Percentiles rank a stretch among this genome's conserved stretches.
Conservation (phyloP, 2,329 filamentous ascomycete species). For the Salinomyces thailandicus region DNA sequence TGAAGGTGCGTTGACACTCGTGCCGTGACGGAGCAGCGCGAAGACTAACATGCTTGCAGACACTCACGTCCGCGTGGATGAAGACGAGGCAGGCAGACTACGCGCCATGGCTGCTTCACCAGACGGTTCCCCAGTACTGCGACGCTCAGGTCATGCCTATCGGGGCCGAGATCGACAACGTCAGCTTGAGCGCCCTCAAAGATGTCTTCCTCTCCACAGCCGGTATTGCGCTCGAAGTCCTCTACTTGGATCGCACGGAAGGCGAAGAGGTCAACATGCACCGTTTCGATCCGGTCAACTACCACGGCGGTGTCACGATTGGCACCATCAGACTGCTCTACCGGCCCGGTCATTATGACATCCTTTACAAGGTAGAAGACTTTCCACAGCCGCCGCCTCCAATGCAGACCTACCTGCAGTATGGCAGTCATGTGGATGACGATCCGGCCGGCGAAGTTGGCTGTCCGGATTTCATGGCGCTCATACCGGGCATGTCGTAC, state of each 20-base stretch:
- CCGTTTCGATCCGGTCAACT: constrained; percentile 44
- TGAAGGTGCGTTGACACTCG: constrained; percentile 40
- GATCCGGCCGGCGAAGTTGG: constrained; percentile 21
- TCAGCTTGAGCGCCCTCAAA: constrained; percentile 69
- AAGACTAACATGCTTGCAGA: constrained; percentile 35
- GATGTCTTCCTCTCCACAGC: constrained; percentile 71
- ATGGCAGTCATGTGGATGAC: constrained; percentile 15
- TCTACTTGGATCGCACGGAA: constrained; percentile 79
- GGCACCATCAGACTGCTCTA: constrained; percentile 60
- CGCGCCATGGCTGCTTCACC: constrained; percentile 57
- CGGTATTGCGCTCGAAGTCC: constrained; percentile 71
- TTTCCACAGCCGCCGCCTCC: constrained; percentile 25
- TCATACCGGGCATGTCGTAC: constrained; percentile 39
- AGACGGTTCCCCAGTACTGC: constrained; percentile 58
- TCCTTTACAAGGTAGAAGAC: constrained; percentile 65
- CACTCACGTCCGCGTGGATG: constrained; percentile 77
- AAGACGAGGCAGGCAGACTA: constrained; percentile 62
- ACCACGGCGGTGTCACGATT: constrained; percentile 31
- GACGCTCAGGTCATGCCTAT: constrained; percentile 59
- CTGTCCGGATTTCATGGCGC: constrained; percentile 31
- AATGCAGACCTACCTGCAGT: constrained; percentile 28
- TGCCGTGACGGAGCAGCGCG: neutral
- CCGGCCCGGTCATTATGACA: constrained; percentile 78
- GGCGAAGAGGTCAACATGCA: constrained; percentile 66
- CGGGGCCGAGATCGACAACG: constrained; percentile 77